A percentile compares a stretch with the other conserved stretches of the same genome.
These are phyloP conservation scores for Selenicereus undatus DNA, from an alignment of 148 eudicot species.

Conservation along the genomic window DNA sequence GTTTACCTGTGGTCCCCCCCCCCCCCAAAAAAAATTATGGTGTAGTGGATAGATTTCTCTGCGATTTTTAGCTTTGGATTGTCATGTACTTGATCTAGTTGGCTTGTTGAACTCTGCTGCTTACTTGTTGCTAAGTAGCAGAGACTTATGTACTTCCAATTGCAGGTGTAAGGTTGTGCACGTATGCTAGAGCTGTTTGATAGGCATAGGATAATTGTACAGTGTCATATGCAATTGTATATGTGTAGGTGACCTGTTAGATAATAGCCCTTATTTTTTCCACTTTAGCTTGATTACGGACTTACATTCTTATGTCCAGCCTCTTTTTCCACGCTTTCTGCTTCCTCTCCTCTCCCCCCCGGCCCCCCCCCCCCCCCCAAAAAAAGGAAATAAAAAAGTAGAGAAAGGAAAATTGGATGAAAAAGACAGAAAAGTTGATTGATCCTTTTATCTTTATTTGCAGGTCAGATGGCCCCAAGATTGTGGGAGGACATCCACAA, in stretches of 20 bases:
- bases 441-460: constrained; percentile 20
- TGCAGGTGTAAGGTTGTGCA: neutral
- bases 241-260: neutral
- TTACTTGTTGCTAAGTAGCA: neutral
- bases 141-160: neutral
- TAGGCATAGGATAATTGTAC: neutral
- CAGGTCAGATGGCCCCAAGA: constrained; percentile 42
- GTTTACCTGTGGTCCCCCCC: too few relatives aligned
- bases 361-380: neutral
- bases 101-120: neutral
- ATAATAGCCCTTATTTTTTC: neutral
- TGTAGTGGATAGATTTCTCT: neutral
- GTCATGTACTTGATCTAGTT: neutral
- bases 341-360: neutral
- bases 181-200: neutral
- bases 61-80: neutral
- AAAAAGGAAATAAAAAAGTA: neutral
- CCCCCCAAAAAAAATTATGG: too few relatives aligned
- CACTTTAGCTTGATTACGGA: neutral
- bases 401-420: neutral
- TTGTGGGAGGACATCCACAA: constrained; percentile 20
- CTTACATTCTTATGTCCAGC: neutral
- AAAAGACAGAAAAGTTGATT: neutral
- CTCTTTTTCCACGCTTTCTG: neutral
- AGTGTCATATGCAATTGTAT: neutral